These are phyloP conservation scores for Pichia sp. DNA, from an alignment of 1,139 yeast genomes.

Conservation along the genomic window DNA sequence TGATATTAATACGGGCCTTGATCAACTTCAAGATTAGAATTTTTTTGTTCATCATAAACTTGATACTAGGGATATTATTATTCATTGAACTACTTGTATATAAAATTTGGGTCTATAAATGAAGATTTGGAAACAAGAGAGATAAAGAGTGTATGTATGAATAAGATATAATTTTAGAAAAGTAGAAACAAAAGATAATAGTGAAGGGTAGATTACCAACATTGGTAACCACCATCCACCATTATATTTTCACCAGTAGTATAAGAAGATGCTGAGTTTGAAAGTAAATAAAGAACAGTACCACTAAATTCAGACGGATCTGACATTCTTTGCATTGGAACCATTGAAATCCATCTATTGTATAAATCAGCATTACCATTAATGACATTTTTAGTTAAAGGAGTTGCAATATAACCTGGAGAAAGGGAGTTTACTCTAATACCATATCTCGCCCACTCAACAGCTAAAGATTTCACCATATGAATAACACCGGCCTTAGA, in stretches of 20 bases:
- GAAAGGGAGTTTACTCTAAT: slow-evolving; percentile 73
- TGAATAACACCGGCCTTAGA: slow-evolving; percentile 84
- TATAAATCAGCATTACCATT: slow-evolving; percentile 46
- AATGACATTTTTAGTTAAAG: slow-evolving; percentile 52
- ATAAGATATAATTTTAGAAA: too few species aligned
- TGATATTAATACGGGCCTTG: too few species aligned
- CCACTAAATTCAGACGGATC: slow-evolving; percentile 77
- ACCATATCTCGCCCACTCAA: slow-evolving; percentile 77
- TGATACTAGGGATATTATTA: too few species aligned
- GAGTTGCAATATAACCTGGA: slow-evolving; percentile 75
- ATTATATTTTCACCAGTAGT: slow-evolving; percentile 78
- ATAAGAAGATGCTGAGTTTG: slow-evolving; percentile 65
- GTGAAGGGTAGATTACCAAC: slow-evolving; percentile 34
- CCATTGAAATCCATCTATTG: slow-evolving; percentile 54
- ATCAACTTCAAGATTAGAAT: too few species aligned
- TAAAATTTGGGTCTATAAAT: too few species aligned
- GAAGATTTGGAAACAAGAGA: not conserved
- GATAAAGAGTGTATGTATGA: not conserved
- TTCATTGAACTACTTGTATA: too few species aligned
- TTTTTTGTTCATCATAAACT: too few species aligned
- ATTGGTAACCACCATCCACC: slow-evolving; percentile 82
- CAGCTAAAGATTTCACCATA: slow-evolving; percentile 67
- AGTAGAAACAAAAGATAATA: not conserved
- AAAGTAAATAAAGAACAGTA: slow-evolving; percentile 71
- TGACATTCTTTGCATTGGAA: slow-evolving; percentile 77